phyloP scores from a whole-genome alignment of 1,139 yeast species.

The Sugiyamaella sp. region DNA sequence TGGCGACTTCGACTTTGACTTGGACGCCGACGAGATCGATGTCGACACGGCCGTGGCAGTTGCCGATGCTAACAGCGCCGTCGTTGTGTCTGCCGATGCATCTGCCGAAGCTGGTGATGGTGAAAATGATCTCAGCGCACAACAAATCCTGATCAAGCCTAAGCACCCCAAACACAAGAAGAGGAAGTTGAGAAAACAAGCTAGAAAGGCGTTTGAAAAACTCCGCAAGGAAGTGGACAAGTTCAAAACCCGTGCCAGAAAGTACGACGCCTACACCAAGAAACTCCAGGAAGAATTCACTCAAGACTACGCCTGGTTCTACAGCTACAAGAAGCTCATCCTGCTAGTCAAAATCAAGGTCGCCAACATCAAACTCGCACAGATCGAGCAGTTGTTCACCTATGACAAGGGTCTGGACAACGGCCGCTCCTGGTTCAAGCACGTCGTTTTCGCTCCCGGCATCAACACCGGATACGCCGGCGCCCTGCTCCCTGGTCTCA shows the following conservation, averaged over 20 bases:
- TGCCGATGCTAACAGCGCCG: neutral
- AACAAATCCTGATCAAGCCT: conserved; percentile 2
- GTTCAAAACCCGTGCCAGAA: conserved; percentile 32
- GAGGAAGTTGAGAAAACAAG: neutral
- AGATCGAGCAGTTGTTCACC: conserved; percentile 64
- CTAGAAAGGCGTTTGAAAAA: conserved; percentile 28
- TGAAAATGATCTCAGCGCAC: neutral
- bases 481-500: conserved; percentile 75
- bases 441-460: conserved; percentile 81
- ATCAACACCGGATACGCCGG: conserved; percentile 87
- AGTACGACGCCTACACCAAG: conserved; percentile 38
- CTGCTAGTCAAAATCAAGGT: conserved; percentile 38
- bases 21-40: neutral
- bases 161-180: conserved; percentile 1
- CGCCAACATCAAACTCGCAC: conserved; percentile 42
- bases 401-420: conserved; percentile 62
- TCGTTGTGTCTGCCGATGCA: neutral
- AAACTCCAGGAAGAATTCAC: conserved; percentile 37
- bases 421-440: conserved; percentile 82
- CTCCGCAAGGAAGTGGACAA: conserved; percentile 35
- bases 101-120: neutral
- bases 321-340: conserved; percentile 37
- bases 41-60: neutral
- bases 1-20: neutral
- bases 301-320: conserved; percentile 41